Conservation (phyloP, 2,329 filamentous ascomycete genomes). For the Tolypocladium paradoxum region DNA sequence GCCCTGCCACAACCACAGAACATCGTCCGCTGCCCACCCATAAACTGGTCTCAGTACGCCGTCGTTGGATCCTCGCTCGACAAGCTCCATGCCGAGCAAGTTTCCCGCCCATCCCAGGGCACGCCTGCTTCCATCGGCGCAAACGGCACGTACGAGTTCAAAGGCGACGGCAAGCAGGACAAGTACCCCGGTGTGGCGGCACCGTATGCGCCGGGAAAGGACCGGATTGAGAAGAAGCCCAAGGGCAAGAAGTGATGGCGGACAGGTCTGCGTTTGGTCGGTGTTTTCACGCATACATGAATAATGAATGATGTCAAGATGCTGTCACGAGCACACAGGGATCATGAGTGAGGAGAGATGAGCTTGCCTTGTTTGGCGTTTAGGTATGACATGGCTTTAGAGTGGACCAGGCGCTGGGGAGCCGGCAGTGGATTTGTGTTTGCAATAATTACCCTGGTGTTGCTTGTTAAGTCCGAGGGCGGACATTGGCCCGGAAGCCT, state of each 20-base stretch:
- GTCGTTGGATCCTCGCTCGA: constrained; percentile 73
- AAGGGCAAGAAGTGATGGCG: constrained; percentile 20
- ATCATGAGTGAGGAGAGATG: neutral
- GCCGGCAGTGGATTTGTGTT: neutral
- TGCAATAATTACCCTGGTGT: neutral
- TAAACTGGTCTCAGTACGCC: constrained; percentile 93
- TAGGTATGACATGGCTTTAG: neutral
- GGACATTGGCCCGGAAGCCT: neutral
- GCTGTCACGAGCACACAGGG: neutral
- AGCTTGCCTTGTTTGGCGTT: neutral
- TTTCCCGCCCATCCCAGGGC: constrained; percentile 49
- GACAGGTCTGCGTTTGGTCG: neutral
- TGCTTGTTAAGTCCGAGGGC: neutral
- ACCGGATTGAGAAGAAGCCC: constrained; percentile 31
- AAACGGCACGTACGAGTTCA: constrained; percentile 41
- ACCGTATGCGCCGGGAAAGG: constrained; percentile 43
- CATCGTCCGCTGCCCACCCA: constrained; percentile 72
- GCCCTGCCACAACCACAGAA: constrained; percentile 68
- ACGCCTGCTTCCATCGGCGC: constrained; percentile 32
- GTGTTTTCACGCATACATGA: neutral
- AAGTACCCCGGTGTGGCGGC: constrained; percentile 41
- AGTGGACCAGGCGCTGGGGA: neutral
- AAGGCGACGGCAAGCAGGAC: constrained; percentile 32
- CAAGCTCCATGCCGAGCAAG: constrained; percentile 73
- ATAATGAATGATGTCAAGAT: neutral